Evolutionary conservation across 108 stramenopile genomes (phyloP), one percentile per base, ranked within the genome.

Genomic region (Cyclotella kingstonii): DNA sequence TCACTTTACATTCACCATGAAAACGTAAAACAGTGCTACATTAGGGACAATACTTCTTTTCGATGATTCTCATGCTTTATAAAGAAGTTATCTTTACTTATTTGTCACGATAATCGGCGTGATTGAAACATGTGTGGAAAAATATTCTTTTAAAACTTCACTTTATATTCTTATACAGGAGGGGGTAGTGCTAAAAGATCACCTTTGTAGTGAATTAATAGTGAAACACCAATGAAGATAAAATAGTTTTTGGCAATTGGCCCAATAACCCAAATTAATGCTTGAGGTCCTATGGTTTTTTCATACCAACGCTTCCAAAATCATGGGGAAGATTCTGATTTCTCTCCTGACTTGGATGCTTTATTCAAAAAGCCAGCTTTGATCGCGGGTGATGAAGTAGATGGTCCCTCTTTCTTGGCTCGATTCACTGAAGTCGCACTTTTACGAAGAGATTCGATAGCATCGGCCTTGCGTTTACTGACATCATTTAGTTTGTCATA

Each of bases 351-450:
- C 5, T 42, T 50, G 36, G 63, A 30, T 5, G 71, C 47, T 59
- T 84, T 84, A 52, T 92, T 88, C 59, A 92, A 60, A 62, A 92
- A 92, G 31, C 90, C 90, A 18, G 85, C 36, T 67, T 85, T 85
- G 58, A 92, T 84, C 2, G 82, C 78, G 12, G 78, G 71, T n/a
- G n/a, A n/a, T n/a, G n/a, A n/a, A n/a, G n/a, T n/a, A n/a, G n/a
- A n/a, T n/a, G n/a, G n/a, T n/a, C n/a, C 64, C 63, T 19, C 54
- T 60, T 31, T 66, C 71, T 54, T 71, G 22, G 71, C 74, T 63
- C 84, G 66, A 19, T 59, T 78, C 36, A 79, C 45, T 5, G 71
- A 60, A 25, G 73, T 55, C 2, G 86, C 82, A 47, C 63, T 70
- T 47, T 84, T 78, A n/a, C 86, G 81, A 12, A 89, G 68, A 53